Evolutionary conservation across 805 yeast species (phyloP).

Genomic region (Candida pini): DNA sequence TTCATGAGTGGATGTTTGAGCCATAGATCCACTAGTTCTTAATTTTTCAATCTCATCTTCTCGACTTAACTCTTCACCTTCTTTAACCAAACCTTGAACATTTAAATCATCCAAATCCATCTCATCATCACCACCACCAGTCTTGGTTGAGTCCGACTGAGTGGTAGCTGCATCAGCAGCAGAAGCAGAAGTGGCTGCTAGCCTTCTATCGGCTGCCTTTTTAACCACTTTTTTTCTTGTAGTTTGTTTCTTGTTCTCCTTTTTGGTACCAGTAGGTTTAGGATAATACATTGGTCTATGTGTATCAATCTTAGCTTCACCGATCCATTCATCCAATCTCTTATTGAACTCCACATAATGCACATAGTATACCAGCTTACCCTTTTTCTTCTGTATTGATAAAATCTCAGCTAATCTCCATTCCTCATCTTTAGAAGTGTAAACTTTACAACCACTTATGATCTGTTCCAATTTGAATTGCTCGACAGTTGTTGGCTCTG

Average conservation of each 20-base stretch:
- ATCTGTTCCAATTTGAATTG: conserved; percentile 42
- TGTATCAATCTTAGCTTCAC: conserved; percentile 63
- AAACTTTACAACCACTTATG: conserved; percentile 74
- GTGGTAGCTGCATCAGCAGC: conserved; percentile 16
- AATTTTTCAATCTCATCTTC: conserved; percentile 91
- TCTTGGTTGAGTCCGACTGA: conserved; percentile 7
- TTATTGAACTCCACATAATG: conserved; percentile 94
- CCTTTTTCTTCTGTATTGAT: conserved; percentile 68
- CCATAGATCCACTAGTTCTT: conserved; percentile 96
- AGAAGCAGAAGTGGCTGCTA: conserved; percentile 19
- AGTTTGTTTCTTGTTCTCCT: conserved; percentile 34
- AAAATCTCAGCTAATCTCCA: conserved; percentile 79
- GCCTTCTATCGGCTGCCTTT: conserved; percentile 2
- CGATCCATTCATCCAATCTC: conserved; percentile 94
- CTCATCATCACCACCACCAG: conserved; percentile 46
- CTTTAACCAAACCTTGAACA: conserved; percentile 69
- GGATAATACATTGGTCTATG: conserved; percentile 69
- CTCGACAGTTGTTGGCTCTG: conserved; percentile 23
- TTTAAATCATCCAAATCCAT: conserved; percentile 81
- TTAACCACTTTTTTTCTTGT: conserved; percentile 22
- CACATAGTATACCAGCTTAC: conserved; percentile 78
- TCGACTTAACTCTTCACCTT: conserved; percentile 68
- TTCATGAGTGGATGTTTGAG: conserved; percentile 75
- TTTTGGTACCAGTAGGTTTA: conserved; percentile 46
- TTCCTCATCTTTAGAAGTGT: conserved; percentile 75